Evolutionary conservation across 805 yeast genomes (phyloP), one percentile per base, ranked within the genome.

Genomic region (Myxozyma geophila): DNA sequence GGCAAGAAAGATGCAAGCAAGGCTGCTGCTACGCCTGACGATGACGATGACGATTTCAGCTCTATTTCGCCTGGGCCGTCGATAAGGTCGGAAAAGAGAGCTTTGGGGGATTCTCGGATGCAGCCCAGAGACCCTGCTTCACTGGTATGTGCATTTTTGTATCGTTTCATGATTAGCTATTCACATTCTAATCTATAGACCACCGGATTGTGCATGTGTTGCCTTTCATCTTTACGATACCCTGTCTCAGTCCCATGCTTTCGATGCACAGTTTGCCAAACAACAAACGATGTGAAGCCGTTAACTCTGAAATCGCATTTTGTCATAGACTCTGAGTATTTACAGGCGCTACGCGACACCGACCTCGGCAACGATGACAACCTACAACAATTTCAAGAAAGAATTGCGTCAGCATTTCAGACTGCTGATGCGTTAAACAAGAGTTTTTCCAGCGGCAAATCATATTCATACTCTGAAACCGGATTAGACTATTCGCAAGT

Each of bases 181-280:
- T 17, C 36, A 37, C 40, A 17, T 37, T 10, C 33, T 17, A 15
- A 39, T 15, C 55, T 10, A 12, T 33, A 67, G 69, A 65, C 64
- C 3, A 65, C 69, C 12, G 67, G 69, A 12, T 47, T 54, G 28
- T 74, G 76, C 64, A 60, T 70, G 59, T 73, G 76, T 68, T 74
- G 76, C 60, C 68, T 71, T 9, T 67, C 72, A 7, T 63, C 69
- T 35, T 64, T 74, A 46, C 68, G 70, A 43, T 68, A 72, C 33
- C 73, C 75, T 1, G 61, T 40, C 5, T 40, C 63, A 4, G 67
- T 67, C 36, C 56, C 70, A 7, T 67, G 70, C 52, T 86, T 83
- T 71, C 81, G 82, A 62, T 89, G 96, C 71, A 78, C 86, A 0
- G 78, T 84, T 3, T 89, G 96, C 70, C 70, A 57, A 19, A 69